A percentile compares a stretch with the other conserved stretches of the same genome.
phyloP scores from a whole-genome alignment of 768 basidiomycete species.

The Krasilnikovozyma curviuscula region DNA sequence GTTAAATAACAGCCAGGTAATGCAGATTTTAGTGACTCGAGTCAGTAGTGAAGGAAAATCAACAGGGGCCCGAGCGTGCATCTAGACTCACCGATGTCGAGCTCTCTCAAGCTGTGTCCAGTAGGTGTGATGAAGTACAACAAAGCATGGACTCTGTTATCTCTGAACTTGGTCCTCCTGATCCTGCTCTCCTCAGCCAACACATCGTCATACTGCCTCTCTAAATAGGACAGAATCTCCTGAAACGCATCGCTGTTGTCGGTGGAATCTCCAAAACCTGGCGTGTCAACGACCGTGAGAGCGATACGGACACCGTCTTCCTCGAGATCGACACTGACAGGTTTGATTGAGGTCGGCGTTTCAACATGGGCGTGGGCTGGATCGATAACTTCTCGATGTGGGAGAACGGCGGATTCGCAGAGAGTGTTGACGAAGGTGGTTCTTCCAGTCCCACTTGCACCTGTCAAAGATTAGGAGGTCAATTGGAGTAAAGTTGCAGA shows the following conservation, averaged over 20 bases:
- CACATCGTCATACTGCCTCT: constrained; percentile 94
- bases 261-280: constrained; percentile 95
- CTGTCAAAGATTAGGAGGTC: no score
- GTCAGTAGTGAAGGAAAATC: no score
- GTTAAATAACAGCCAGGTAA: no score
- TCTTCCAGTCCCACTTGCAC: constrained; percentile 89
- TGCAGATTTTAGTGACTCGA: no score
- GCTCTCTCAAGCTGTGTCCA: constrained; percentile 4
- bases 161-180: constrained; percentile 97
- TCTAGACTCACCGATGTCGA: constrained; percentile 12
- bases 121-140: constrained; percentile 95
- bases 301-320: constrained; percentile 97
- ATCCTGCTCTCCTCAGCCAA: constrained; percentile 95
- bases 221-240: constrained; percentile 89
- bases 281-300: constrained; percentile 93
- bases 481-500: background rate
- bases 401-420: constrained; percentile 30
- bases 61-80: no score
- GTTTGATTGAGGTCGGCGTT: constrained; percentile 85
- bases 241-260: constrained; percentile 89
- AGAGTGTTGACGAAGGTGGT: constrained; percentile 99
- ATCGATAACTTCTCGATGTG: background rate
- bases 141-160: constrained; percentile 89
- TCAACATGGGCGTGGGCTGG: constrained; percentile 81
- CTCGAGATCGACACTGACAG: constrained; percentile 58